A percentile compares a stretch with the other conserved stretches of the same genome.
Evolutionary conservation across 1,284 basidiomycete species (phyloP).

Genomic region (Ganoderma boninense): DNA sequence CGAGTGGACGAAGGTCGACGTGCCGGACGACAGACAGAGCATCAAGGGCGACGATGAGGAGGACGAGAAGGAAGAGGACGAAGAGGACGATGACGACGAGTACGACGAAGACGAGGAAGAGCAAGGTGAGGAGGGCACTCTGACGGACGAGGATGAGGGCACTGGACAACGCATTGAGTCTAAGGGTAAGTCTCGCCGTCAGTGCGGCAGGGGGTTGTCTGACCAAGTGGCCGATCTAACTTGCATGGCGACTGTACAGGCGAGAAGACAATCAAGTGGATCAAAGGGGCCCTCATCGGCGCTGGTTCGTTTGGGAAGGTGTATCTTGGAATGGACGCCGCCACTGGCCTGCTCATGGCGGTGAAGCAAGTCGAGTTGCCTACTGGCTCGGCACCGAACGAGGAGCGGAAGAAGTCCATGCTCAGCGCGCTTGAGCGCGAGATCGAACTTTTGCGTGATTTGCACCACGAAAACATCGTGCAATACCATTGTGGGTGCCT

Average conservation of each 20-base stretch:
- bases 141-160: conserved; percentile 50
- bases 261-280: conserved; percentile 90
- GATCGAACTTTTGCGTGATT: conserved; percentile 94
- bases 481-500: conserved; percentile 87
- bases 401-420: conserved; percentile 96
- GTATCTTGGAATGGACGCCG: conserved; percentile 97
- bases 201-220: conserved; percentile 4
- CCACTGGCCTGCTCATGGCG: conserved; percentile 95
- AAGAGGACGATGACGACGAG: conserved; percentile 55
- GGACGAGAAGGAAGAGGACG: conserved; percentile 43
- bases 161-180: conserved; percentile 67
- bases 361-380: conserved; percentile 99
- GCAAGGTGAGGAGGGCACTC: conserved; percentile 50
- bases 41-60: conserved; percentile 49
- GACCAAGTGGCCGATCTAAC: conserved; percentile 14
- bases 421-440: conserved; percentile 94
- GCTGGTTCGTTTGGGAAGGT: conserved; percentile 96
- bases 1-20: conserved; percentile 73
- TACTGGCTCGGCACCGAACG: conserved; percentile 85
- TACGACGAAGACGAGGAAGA: conserved; percentile 48
- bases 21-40: conserved; percentile 49
- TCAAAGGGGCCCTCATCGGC: conserved; percentile 98
- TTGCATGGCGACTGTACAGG: conserved; percentile 38
- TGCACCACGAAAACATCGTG: conserved; percentile 98
- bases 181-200: conserved; percentile 53